Evolutionary conservation across 1,139 yeast genomes (phyloP), one percentile per base, ranked within the genome.

Genomic region (Taphrina betulina): DNA sequence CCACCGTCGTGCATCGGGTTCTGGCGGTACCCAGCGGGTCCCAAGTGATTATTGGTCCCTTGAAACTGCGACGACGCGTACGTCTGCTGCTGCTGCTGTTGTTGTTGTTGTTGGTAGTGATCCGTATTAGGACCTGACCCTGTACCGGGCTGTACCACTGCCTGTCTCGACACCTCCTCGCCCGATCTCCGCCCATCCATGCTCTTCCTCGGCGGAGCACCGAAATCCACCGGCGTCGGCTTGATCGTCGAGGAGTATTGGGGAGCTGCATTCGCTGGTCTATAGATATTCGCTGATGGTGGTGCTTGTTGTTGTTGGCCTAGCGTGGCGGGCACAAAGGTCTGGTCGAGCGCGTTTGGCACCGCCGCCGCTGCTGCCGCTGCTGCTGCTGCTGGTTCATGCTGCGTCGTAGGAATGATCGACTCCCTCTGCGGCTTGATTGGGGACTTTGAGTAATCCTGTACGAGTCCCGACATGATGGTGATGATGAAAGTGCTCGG

Each of bases 1-100:
- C 45, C 46, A 8, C 54, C 54, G 43, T 50, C 46, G 34, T 50
- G 46, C 3, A 40, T 20, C 16, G 54, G 31, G 40, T 42, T 50
- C 28, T 50, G 54, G 10, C 46, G 29, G 19, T 50, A 50, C 23
- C 54, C 54, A 20, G 31, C 19, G 19, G 24, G 54, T 7, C 22
- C 38, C 5, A 17, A 20, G 19, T 43, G 48, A 26, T 26, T 26
- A 26, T 26, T 26, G 10, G 31, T 26, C 12, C 12, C 10, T 26
- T 7, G 10, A 26, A 26, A 26, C 12, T 26, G 31, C 12, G 31
- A 7, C 10, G 31, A 26, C 12, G 31, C 10, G 31, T 26, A 26
- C 12, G 31, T 26, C 12, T 26, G 7, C 10, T 7, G 7, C 10
- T 7, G 10, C 7, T 26, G 31, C 10, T 26, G 10, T 26, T 12